Percentiles rank a stretch among this genome's conserved stretches.
Conservation (phyloP, 805 yeast species). For the Sungouiella thailandica region DNA sequence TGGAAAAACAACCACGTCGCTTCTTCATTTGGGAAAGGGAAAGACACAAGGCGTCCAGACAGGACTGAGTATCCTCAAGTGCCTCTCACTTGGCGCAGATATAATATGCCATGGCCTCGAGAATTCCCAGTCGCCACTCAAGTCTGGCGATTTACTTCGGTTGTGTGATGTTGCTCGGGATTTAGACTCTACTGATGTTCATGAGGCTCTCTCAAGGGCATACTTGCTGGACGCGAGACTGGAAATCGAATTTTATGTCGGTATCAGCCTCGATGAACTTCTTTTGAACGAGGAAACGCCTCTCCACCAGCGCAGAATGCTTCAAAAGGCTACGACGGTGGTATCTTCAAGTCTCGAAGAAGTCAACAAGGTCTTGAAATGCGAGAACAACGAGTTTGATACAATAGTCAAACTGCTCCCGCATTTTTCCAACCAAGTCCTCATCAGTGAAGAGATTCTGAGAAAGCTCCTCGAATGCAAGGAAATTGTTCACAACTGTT, state of each 20-base stretch:
- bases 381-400: not conserved
- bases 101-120: too few relatives aligned
- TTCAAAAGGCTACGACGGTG: not conserved
- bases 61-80: not conserved
- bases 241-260: too few relatives aligned
- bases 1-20: constrained; percentile 4
- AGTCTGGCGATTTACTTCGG: not conserved
- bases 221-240: too few relatives aligned
- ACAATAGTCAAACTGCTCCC: not conserved
- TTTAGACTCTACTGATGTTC: not conserved
- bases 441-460: not conserved
- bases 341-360: not conserved
- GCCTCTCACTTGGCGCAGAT: not conserved
- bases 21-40: not conserved
- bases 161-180: not conserved
- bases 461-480: constrained; percentile 7
- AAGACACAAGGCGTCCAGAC: not conserved
- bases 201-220: too few relatives aligned
- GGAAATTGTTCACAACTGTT: constrained; percentile 2
- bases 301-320: not conserved
- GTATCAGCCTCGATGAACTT: not conserved
- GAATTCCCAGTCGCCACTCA: not conserved
- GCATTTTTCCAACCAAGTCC: not conserved
- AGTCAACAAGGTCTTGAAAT: not conserved
- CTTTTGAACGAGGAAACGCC: not conserved